Base-by-base conservation (phyloP, 805 yeast genomes). In the Vanderwaltozyma tropicalis region DNA sequence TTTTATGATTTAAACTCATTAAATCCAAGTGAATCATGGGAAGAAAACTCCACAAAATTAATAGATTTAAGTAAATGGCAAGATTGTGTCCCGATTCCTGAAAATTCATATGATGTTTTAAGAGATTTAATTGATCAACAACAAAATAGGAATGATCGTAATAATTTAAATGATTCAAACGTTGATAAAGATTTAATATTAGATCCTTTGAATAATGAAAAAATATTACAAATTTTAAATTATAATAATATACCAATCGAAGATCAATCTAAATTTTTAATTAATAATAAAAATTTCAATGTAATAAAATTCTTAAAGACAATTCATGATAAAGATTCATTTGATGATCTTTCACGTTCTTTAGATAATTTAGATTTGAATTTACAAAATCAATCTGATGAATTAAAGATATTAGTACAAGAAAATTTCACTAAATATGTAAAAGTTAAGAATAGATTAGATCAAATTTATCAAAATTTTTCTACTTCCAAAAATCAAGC, bases 341-440 rank as follows among this genome's bases (percentile, higher is more conserved):
- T 71, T 43, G 67, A 66, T 13, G 70, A 76, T 26, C 55, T 80
- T 31, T 57, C 63, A 21, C 48, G 54, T 6, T 71, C 80, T 1
- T 61, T 78, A 39, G 68, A 63, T 25, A 61, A 54, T 35, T 56
- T 80, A 34, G 78, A 77, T 39, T 44, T 52, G 18, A 66, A 73
- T 16, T 67, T 80, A 24, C 62, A 66, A 6, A 57, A 65, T 2
- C 72, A 72, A 45, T 71, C 76, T 28, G 63, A 66, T 8, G 71
- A 70, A 15, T 55, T 78, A 48, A 69, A 72, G 40, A 48, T 53
- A 13, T 55, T 78, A 30, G 74, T 80, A 13, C 75, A 75, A 45
- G 59, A 67, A 12, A 83, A 81, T 50, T 79, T 76, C 46, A 71
- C 74, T 38, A 67, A 70, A 46, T 80, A 79, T 44, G 83, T 82